A percentile compares a stretch with the other conserved stretches of the same genome.
Conservation (phyloP, 2,329 filamentous ascomycete species). For the Acrodontium crateriforme region DNA sequence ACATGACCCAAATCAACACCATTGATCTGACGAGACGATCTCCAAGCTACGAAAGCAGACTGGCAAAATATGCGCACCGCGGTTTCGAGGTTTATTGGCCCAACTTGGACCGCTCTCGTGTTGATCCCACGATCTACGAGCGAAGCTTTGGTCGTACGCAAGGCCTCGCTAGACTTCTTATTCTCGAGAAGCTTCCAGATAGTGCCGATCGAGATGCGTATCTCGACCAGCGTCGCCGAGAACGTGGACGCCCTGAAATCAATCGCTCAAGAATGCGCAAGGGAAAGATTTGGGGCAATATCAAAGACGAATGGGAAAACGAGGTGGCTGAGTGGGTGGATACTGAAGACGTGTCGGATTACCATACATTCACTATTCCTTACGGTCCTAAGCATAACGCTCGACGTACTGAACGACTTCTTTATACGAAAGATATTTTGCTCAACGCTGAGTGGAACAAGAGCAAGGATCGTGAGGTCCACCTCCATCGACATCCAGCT, state of each 20-base stretch:
- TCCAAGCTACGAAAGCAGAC: constrained; percentile 74
- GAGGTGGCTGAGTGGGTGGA: constrained; percentile 75
- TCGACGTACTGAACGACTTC: constrained; percentile 64
- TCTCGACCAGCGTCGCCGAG: constrained; percentile 52
- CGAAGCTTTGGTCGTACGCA: constrained; percentile 62
- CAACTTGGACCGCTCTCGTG: constrained; percentile 54
- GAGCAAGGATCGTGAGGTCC: constrained; percentile 56
- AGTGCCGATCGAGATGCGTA: constrained; percentile 55
- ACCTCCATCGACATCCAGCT: constrained; percentile 70
- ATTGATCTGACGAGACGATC: constrained; percentile 68
- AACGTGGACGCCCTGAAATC: constrained; percentile 53
- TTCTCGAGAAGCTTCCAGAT: constrained; percentile 66
- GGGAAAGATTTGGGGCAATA: constrained; percentile 46
- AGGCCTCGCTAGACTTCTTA: constrained; percentile 64
- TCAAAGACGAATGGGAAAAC: constrained; percentile 65
- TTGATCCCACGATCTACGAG: constrained; percentile 82
- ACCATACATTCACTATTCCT: constrained; percentile 53
- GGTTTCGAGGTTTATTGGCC: constrained; percentile 79
- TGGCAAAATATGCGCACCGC: constrained; percentile 72
- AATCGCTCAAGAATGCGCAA: constrained; percentile 29
- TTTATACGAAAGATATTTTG: constrained; percentile 68
- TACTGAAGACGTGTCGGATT: constrained; percentile 62
- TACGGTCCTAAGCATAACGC: constrained; percentile 45
- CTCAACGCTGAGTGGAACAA: constrained; percentile 83
- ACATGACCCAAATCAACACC: constrained; percentile 69